Base-by-base conservation (phyloP, 2,329 filamentous ascomycete species). In the Penicillium sp. region DNA sequence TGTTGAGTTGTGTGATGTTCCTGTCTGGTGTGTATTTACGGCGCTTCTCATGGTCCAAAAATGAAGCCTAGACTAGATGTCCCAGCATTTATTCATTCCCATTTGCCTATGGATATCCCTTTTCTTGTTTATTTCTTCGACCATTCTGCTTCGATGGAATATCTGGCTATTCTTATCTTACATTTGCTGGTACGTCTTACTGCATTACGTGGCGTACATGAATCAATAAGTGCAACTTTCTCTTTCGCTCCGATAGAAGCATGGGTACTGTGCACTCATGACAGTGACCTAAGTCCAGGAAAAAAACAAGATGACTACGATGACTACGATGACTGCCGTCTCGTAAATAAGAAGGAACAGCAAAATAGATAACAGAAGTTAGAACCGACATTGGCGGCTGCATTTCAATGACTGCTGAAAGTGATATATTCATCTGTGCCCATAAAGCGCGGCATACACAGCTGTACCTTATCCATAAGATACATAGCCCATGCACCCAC, bases 171-270 rank as follows among this genome's bases (percentile, higher is more conserved):
- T 51, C 33, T 34, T 34, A n/a, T 33, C 30, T 49, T 47, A 58
- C 57, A 33, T 46, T 35, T 47, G 49, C 53, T 50, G 43, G 36
- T 31, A 49, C 54, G 49, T 53, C 39, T 53, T 58, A 39, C 49
- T 57, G 58, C 58, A 61, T 61, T 48, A 58, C 29, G 49, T 41
- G 58, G 57, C 57, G 57, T 61, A 57, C 49, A 58, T 54, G 52
- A 53, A 41, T 16, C 31, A 34, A 34, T 48, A 43, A 43, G 16
- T 56, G 41, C 43, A 50, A 54, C 42, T 31, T 37, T 19, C 49
- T 50, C 39, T 29, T 39, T 14, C 19, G 14, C 31, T 12, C 11
- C 13, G 11, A 22, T 37, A 44, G 33, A 44, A 44, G 14, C 14
- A 29, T 13, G 2, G 14, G 18, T 10, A 11, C 8, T n/a, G n/a